These are phyloP conservation scores for Mycena vitilis DNA, from an alignment of 768 basidiomycete genomes.

Conservation along the genomic window DNA sequence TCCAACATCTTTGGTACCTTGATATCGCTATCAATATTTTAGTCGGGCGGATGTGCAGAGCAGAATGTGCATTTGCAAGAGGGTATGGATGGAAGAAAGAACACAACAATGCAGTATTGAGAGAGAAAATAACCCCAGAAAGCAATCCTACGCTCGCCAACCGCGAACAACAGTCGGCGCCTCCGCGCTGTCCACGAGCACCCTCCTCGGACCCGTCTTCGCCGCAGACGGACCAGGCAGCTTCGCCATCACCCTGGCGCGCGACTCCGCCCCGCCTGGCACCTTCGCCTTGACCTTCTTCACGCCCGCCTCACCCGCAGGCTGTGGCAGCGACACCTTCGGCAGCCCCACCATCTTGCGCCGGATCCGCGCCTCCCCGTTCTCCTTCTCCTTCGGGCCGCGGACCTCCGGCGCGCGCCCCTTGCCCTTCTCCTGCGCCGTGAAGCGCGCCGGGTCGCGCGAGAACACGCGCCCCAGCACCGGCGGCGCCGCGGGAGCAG, in stretches of 20 bases:
- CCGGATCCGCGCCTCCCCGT: conserved; percentile 17
- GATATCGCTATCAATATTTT: no score
- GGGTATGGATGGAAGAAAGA: not conserved
- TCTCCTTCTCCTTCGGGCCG: conserved; percentile 32
- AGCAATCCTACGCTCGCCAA: conserved; percentile 55
- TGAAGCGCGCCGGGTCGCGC: conserved; percentile 46
- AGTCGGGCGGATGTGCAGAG: no score
- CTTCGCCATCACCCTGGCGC: conserved; percentile 43
- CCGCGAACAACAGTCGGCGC: conserved; percentile 63
- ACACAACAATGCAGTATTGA: conserved; percentile 13
- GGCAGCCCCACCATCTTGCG: conserved; percentile 22
- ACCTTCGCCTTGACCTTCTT: conserved; percentile 46
- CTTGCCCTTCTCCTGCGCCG: conserved; percentile 56
- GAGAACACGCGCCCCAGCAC: conserved; percentile 43
- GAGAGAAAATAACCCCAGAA: not conserved
- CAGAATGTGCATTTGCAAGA: no score
- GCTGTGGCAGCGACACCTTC: conserved; percentile 18
- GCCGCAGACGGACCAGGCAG: conserved; percentile 37
- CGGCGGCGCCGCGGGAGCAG: conserved; percentile 12
- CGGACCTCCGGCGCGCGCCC: conserved; percentile 39
- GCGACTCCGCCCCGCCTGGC: conserved; percentile 33
- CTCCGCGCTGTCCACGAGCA: conserved; percentile 74
- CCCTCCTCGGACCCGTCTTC: conserved; percentile 66
- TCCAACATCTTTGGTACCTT: no score
- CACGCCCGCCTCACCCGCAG: conserved; percentile 29